These are phyloP conservation scores for Antrodiella citrinella DNA, from an alignment of 768 basidiomycete species.

Conservation along the genomic window DNA sequence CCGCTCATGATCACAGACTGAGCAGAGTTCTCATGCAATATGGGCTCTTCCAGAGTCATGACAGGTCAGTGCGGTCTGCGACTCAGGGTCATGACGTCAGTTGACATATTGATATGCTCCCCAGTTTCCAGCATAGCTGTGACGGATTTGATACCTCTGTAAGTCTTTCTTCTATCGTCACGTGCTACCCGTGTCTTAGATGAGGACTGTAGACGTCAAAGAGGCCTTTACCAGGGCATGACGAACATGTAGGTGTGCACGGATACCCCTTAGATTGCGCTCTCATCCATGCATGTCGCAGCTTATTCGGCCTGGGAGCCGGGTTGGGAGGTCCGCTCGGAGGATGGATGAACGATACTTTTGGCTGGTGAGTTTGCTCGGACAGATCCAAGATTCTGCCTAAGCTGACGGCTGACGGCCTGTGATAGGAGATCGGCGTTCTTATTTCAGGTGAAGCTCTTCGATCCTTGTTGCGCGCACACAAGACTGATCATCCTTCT, in stretches of 20 bases:
- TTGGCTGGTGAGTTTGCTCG: constrained; percentile 62
- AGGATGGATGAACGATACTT: constrained; percentile 77
- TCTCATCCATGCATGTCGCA: constrained; percentile 19
- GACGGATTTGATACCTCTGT: constrained; percentile 86
- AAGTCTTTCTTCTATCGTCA: constrained; percentile 25
- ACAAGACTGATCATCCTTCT: constrained; percentile 2
- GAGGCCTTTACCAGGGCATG: constrained; percentile 89
- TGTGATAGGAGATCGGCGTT: constrained; percentile 73
- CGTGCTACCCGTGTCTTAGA: not conserved
- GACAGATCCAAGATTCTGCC: no score
- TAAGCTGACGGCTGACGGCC: constrained; percentile 8
- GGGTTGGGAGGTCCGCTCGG: constrained; percentile 75
- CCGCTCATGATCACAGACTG: constrained; percentile 8
- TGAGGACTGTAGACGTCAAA: constrained; percentile 49
- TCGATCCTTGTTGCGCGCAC: not conserved
- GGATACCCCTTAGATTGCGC: not conserved
- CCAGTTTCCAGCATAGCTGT: constrained; percentile 78
- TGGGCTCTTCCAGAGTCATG: constrained; percentile 52
- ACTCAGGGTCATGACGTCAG: constrained; percentile 13
- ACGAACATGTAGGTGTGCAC: constrained; percentile 62
- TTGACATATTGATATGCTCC: constrained; percentile 8
- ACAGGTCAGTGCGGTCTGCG: constrained; percentile 44
- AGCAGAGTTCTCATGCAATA: constrained; percentile 14
- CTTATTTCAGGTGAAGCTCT: constrained; percentile 60
- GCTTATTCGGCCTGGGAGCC: constrained; percentile 78